A percentile compares a stretch with the other conserved stretches of the same genome.
Conservation (phyloP, 495 filamentous ascomycete species). For the Lentithecium fluviatile region DNA sequence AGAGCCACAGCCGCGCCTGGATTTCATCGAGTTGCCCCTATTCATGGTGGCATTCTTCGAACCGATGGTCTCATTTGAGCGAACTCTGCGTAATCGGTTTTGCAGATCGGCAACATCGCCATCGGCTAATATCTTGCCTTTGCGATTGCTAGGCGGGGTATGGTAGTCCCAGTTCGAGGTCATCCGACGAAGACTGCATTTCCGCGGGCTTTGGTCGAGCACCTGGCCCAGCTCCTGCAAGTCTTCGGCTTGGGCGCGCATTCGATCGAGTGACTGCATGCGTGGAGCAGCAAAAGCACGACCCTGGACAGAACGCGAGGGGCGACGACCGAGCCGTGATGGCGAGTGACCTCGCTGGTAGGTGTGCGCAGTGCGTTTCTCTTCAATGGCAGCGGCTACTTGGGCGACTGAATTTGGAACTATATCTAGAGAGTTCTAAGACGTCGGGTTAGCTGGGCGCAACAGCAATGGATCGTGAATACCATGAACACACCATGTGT, state of each 20-base stretch:
- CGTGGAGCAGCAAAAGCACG: constrained; percentile 46
- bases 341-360: constrained; percentile 11
- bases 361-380: constrained; percentile 41
- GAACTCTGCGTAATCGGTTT: constrained; percentile 16
- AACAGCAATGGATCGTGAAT: constrained; percentile 1
- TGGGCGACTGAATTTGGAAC: constrained; percentile 58
- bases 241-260: constrained; percentile 38
- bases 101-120: constrained; percentile 31
- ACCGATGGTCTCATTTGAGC: constrained; percentile 30
- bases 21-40: constrained; percentile 14
- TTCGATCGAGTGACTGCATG: constrained; percentile 42
- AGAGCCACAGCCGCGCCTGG: constrained; percentile 20
- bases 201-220: constrained; percentile 41
- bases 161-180: constrained; percentile 34
- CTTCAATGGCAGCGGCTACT: constrained; percentile 57
- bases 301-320: constrained; percentile 42
- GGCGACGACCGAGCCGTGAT: constrained; percentile 25
- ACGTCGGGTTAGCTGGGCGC: constrained; percentile 15
- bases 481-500: constrained; percentile 49
- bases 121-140: constrained; percentile 31
- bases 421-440: constrained; percentile 58
- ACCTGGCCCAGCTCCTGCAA: constrained; percentile 36
- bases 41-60: constrained; percentile 19
- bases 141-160: constrained; percentile 40
- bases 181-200: constrained; percentile 25